Base-by-base conservation (phyloP, 164 flowering plant species). In the Malania oleifera region DNA sequence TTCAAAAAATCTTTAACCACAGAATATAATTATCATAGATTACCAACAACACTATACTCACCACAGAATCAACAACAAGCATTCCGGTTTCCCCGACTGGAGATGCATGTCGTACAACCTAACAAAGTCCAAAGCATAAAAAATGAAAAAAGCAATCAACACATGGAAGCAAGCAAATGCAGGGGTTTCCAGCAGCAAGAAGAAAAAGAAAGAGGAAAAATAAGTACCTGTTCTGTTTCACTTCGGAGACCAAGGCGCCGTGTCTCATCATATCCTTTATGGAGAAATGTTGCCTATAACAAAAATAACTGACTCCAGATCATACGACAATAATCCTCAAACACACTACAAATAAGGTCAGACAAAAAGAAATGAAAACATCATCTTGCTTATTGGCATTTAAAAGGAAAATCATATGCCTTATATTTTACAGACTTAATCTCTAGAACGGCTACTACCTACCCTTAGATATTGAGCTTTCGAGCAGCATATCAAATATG, bases 1-100 rank as follows among this genome's bases (percentile, higher is more conserved):
- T 18, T 28, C 31, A 19, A 29, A 15, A 14, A 27, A 37, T 25
- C 17, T 22, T 50, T 20, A 38, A 25, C 23, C 37, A 26, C 12
- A 27, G 20, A 46, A 31, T 4, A 31, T 31, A 9, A 31, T 31
- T 3, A n/a, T n/a, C n/a, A n/a, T 48, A 3, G 15, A 26, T 14
- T 1, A 7, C n/a, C 0, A 40, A 49, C 22, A 9, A 25, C 12
- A 13, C 5, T 15, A 43, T 12, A 72, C 91, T 84, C 51, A 92
- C 98, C 82, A 86, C 93, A 67, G 95, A 82, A 65, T 92, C 96
- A 65, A 87, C 90, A 66, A 92, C 96, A 62, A 92, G 91, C 96
- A 92, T 89, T 71, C 98, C 98, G 64, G 98, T 92, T 79, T 92
- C 98, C 37, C 73, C 79, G 9, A 54, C 67, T 50, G 85, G 83